Percentiles rank a stretch among this genome's conserved stretches.
phyloP scores from a whole-genome alignment of 2,329 filamentous ascomycete species.

The Trichophaea hybrida region DNA sequence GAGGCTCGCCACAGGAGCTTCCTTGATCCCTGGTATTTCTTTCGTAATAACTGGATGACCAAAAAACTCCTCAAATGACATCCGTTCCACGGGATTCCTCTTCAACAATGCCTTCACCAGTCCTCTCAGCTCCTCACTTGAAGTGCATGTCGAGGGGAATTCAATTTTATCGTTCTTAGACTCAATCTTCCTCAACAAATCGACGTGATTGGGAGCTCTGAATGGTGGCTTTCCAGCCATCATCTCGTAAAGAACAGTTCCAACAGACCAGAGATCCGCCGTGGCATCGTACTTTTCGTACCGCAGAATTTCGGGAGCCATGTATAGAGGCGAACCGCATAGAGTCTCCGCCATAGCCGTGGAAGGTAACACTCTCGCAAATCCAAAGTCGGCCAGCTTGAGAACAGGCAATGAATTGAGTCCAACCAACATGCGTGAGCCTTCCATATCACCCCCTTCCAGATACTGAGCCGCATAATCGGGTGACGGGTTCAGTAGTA shows the following conservation, averaged over 20 bases:
- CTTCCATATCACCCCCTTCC: conserved; percentile 42
- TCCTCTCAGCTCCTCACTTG: conserved; percentile 60
- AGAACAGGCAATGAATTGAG: conserved; percentile 81
- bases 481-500: conserved; percentile 65
- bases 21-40: conserved; percentile 52
- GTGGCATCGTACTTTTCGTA: conserved; percentile 97
- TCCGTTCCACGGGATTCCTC: conserved; percentile 67
- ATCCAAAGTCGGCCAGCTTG: conserved; percentile 98
- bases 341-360: conserved; percentile 90
- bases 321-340: conserved; percentile 92
- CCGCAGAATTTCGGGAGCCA: conserved; percentile 93
- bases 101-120: conserved; percentile 71
- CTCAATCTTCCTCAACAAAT: conserved; percentile 83
- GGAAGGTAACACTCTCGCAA: conserved; percentile 77
- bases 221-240: conserved; percentile 81
- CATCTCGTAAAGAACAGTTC: conserved; percentile 93
- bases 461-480: conserved; percentile 42
- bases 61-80: conserved; percentile 81
- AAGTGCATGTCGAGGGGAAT: conserved; percentile 58
- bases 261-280: conserved; percentile 93
- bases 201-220: conserved; percentile 83
- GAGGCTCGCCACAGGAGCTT: not conserved
- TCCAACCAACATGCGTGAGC: conserved; percentile 61
- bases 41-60: conserved; percentile 54
- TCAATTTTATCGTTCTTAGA: conserved; percentile 70